These are phyloP conservation scores for Boletus semigastroideus DNA, from an alignment of 1,284 basidiomycete species.

Conservation along the genomic window DNA sequence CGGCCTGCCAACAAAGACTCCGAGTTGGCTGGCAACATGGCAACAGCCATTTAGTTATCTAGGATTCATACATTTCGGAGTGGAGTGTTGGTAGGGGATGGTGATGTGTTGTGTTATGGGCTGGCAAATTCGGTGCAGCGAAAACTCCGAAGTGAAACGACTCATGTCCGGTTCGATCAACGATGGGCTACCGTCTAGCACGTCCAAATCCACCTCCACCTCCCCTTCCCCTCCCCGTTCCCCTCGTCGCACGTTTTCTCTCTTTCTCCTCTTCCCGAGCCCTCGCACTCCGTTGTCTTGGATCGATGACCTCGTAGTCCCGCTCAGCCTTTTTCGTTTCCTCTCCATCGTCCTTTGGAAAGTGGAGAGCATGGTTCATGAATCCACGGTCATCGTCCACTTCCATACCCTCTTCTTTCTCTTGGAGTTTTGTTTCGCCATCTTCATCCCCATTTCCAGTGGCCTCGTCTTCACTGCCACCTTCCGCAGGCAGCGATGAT, in stretches of 20 bases:
- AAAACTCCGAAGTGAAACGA: background rate
- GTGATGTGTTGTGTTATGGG: background rate
- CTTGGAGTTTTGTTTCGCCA: constrained; percentile 12
- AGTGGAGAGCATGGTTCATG: constrained; percentile 73
- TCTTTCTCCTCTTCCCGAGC: constrained; percentile 76
- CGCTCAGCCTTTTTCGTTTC: constrained; percentile 80
- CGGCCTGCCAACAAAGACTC: background rate
- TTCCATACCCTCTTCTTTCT: constrained; percentile 61
- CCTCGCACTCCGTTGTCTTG: constrained; percentile 62
- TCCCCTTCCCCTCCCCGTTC: constrained; percentile 9
- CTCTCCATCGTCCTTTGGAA: constrained; percentile 76
- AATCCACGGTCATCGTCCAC: constrained; percentile 83
- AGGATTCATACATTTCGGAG: background rate
- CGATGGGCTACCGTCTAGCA: constrained; percentile 23
- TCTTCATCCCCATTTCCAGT: constrained; percentile 20
- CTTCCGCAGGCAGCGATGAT: constrained; percentile 32
- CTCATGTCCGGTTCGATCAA: background rate
- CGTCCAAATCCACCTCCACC: constrained; percentile 19
- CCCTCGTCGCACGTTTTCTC: constrained; percentile 46
- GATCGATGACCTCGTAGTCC: constrained; percentile 89
- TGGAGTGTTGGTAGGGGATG: background rate
- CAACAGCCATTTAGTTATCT: background rate
- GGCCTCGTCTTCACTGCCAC: constrained; percentile 34
- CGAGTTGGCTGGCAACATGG: too few species aligned
- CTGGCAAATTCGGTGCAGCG: background rate